Conservation (phyloP, 148 eudicot genomes). For the Chenopodium berlandieri region DNA sequence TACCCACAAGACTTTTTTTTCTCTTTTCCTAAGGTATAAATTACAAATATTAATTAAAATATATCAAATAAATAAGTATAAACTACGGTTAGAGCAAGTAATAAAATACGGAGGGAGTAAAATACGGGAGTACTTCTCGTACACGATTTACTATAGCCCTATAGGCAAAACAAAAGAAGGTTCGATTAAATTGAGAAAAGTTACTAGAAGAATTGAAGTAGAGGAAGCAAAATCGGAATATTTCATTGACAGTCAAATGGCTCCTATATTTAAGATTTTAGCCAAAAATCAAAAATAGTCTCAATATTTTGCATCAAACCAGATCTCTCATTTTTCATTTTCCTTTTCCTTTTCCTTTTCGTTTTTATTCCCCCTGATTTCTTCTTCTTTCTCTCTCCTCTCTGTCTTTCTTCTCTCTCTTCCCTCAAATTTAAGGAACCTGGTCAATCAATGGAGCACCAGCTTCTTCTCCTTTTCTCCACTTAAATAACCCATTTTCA, state of each 20-base stretch:
- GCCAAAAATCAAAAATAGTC: neutral
- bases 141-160: no score
- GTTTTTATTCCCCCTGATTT: neutral
- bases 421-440: slow-evolving; percentile 9
- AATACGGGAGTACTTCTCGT: no score
- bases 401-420: neutral
- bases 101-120: no score
- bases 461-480: slow-evolving; percentile 11
- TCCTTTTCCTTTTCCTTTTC: neutral
- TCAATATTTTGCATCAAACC: slow-evolving; percentile 2
- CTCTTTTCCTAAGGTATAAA: no score
- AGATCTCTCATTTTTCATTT: neutral
- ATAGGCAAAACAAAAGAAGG: no score
- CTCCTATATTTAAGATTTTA: neutral
- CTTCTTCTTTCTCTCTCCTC: slow-evolving; percentile 17
- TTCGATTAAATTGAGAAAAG: no score
- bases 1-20: no score
- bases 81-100: no score
- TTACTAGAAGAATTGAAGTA: neutral
- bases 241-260: neutral
- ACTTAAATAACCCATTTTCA: neutral
- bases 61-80: no score
- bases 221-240: neutral
- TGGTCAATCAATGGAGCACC: slow-evolving; percentile 25
- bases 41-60: no score